Conservation (phyloP, 148 eudicot genomes). For the Rhododendron molle region DNA sequence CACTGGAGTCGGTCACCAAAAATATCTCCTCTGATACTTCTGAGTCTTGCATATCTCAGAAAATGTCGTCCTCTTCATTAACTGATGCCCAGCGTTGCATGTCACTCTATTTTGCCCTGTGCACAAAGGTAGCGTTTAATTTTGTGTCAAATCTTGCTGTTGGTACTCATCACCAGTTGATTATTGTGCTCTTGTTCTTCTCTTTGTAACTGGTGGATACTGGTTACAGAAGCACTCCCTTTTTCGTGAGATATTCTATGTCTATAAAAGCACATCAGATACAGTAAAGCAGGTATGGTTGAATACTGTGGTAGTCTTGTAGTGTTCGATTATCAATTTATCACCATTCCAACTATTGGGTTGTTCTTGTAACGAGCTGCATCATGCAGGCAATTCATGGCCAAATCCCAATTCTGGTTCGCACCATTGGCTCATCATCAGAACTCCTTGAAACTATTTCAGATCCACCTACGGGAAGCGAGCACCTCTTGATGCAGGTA, state of each 20-base stretch:
- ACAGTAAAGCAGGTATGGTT: constrained; percentile 68
- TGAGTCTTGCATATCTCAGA: constrained; percentile 34
- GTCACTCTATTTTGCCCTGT: constrained; percentile 92
- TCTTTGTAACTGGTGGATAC: neutral
- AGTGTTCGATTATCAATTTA: neutral
- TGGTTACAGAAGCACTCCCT: constrained; percentile 82
- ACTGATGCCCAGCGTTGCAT: constrained; percentile 74
- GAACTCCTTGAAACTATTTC: constrained; percentile 77
- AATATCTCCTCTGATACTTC: constrained; percentile 38
- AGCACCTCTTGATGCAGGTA: constrained; percentile 74
- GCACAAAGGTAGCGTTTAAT: constrained; percentile 71
- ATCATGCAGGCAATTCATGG: constrained; percentile 63
- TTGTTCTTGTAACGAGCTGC: constrained; percentile 1
- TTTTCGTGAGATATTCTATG: constrained; percentile 68
- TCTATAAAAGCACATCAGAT: constrained; percentile 53
- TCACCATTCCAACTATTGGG: neutral
- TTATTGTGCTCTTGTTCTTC: neutral
- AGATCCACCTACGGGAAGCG: constrained; percentile 80
- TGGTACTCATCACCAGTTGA: neutral
- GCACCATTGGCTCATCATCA: constrained; percentile 86
- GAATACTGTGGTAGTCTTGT: constrained; percentile 1
- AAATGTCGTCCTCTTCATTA: constrained; percentile 40
- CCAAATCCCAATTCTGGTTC: constrained; percentile 88
- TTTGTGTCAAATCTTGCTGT: neutral
- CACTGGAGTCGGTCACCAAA: constrained; percentile 28